phyloP scores from a whole-genome alignment of 2,329 filamentous ascomycete species.

The Fusarium falciforme region DNA sequence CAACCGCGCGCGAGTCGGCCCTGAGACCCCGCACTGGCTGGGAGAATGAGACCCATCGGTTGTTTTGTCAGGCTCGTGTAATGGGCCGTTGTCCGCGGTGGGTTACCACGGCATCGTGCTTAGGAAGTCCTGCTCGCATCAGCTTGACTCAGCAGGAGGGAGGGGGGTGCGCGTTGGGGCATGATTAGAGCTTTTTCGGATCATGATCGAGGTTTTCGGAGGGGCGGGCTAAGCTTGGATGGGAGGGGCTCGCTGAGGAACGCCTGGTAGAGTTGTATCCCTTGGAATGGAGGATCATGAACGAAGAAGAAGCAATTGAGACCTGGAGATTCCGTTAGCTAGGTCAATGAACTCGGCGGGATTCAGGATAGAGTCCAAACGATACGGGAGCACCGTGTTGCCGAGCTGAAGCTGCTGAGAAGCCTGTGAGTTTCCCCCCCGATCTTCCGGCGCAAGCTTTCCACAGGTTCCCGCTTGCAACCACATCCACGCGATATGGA shows the following conservation, averaged over 20 bases:
- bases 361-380: background rate
- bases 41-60: background rate
- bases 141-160: slow-evolving; percentile 34
- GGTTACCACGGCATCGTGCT: slow-evolving; percentile 17
- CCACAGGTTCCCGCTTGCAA: background rate
- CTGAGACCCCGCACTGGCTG: slow-evolving; percentile 20
- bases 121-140: slow-evolving; percentile 22
- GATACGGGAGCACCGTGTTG: background rate
- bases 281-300: background rate
- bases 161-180: background rate
- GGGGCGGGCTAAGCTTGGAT: background rate
- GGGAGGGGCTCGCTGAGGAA: background rate
- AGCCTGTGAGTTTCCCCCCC: background rate
- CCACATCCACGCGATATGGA: background rate
- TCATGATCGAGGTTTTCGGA: background rate
- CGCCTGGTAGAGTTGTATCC: background rate
- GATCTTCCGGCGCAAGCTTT: background rate
- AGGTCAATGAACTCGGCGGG: background rate
- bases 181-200: background rate
- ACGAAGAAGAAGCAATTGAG: background rate
- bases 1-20: slow-evolving; percentile 31
- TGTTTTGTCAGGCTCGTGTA: slow-evolving; percentile 49
- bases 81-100: slow-evolving; percentile 25
- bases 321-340: background rate
- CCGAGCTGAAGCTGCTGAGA: background rate